Evolutionary conservation across 2,329 filamentous ascomycete genomes (phyloP).

Genomic region (Aplosporella prunicola): DNA sequence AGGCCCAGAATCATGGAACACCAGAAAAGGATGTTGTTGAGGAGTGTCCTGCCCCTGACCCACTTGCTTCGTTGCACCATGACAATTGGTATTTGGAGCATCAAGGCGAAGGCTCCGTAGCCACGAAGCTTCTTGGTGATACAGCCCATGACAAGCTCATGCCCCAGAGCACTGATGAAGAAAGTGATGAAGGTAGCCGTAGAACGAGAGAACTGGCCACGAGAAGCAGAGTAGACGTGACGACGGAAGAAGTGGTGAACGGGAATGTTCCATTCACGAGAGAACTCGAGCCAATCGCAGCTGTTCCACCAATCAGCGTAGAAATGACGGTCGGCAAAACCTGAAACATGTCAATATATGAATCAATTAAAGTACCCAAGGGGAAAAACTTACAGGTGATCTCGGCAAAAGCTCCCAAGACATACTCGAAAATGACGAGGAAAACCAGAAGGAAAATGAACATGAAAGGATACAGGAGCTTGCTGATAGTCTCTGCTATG

Average conservation of each 20-base stretch:
- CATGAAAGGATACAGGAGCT: constrained; percentile 95
- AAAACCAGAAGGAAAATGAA: constrained; percentile 91
- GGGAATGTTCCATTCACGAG: constrained; percentile 93
- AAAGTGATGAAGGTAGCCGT: constrained; percentile 86
- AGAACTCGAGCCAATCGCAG: constrained; percentile 92
- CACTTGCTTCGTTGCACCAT: constrained; percentile 73
- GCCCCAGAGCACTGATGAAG: constrained; percentile 75
- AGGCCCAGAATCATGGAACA: constrained; percentile 75
- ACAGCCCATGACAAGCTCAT: constrained; percentile 94
- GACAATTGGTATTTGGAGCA: constrained; percentile 95
- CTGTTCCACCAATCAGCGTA: constrained; percentile 68
- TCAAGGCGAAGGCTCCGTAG: constrained; percentile 90
- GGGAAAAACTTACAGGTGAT: constrained; percentile 51
- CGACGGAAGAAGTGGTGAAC: constrained; percentile 91
- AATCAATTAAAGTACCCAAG: not conserved
- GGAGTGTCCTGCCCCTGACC: constrained; percentile 62
- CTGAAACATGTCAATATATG: constrained; percentile 16
- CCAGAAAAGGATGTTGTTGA: constrained; percentile 91
- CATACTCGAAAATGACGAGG: constrained; percentile 96
- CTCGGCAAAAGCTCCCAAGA: constrained; percentile 88
- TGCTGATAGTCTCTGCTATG: constrained; percentile 79
- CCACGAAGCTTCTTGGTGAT: constrained; percentile 95
- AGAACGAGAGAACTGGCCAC: constrained; percentile 63
- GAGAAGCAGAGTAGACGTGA: constrained; percentile 82
- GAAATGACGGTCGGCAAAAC: constrained; percentile 89